A percentile compares a stretch with the other conserved stretches of the same genome.
phyloP scores from a whole-genome alignment of 2,329 filamentous ascomycete genomes.

The Cadophora sp. region DNA sequence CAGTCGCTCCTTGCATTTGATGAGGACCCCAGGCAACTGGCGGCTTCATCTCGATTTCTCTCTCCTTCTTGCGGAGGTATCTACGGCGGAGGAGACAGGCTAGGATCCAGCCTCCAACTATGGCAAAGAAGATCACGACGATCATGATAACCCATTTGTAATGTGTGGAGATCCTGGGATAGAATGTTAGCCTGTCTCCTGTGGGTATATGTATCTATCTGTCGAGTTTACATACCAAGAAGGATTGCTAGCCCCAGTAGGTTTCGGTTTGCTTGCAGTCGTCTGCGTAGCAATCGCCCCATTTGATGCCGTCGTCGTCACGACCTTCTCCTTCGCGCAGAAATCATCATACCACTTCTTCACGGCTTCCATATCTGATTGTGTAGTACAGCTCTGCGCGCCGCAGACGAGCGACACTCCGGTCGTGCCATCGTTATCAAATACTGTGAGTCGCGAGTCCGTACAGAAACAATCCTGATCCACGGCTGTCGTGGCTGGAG shows the following conservation, averaged over 20 bases:
- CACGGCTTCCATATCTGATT: constrained; percentile 59
- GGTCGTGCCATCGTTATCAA: constrained; percentile 58
- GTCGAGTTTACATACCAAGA: constrained; percentile 27
- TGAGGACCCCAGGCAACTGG: constrained; percentile 47
- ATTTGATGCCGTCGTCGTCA: constrained; percentile 33
- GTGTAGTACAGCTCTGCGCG: constrained; percentile 56
- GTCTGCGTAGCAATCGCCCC: constrained; percentile 16
- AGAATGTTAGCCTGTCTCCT: constrained; percentile 11
- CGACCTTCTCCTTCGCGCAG: constrained; percentile 58
- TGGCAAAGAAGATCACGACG: constrained; percentile 73
- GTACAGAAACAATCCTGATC: constrained; percentile 79
- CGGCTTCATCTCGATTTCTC: constrained; percentile 46
- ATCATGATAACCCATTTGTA: constrained; percentile 86
- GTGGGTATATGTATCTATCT: not conserved
- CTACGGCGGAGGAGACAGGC: constrained; percentile 76
- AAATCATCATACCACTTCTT: constrained; percentile 74
- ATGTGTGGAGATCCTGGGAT: constrained; percentile 68
- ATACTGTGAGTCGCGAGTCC: constrained; percentile 62
- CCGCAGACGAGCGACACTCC: constrained; percentile 71
- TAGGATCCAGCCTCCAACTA: constrained; percentile 69
- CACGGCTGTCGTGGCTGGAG: constrained; percentile 57
- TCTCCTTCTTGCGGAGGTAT: constrained; percentile 74
- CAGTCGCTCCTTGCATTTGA: constrained; percentile 44
- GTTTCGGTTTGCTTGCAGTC: constrained; percentile 12
- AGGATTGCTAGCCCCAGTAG: constrained; percentile 1